These are phyloP conservation scores for Lyophyllum shimeji DNA, from an alignment of 768 basidiomycete genomes.

Conservation along the genomic window DNA sequence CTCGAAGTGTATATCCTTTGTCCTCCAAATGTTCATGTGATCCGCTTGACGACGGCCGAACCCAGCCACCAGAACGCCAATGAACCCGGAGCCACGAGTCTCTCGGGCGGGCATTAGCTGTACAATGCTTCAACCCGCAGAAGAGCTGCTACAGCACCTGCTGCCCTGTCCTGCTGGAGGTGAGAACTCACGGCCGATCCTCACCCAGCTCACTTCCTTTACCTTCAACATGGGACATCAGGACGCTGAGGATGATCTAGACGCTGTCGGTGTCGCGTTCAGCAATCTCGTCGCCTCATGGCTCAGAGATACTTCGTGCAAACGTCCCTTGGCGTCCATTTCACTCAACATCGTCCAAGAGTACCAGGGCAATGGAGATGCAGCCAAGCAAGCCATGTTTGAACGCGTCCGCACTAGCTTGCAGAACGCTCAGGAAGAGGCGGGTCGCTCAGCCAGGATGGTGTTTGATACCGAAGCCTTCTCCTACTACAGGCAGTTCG, in stretches of 20 bases:
- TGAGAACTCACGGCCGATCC: neutral
- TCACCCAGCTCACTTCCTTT: neutral
- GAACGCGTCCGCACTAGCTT: too few species aligned
- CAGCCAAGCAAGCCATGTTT: too few species aligned
- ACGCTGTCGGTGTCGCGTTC: neutral
- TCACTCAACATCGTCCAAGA: neutral
- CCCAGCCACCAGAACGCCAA: neutral
- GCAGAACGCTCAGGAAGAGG: too few species aligned
- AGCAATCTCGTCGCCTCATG: neutral
- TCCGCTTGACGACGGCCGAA: neutral
- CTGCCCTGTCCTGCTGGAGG: neutral
- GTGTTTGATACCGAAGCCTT: too few species aligned
- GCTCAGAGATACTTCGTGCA: neutral
- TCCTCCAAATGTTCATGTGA: neutral
- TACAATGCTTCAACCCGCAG: neutral
- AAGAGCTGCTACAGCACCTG: neutral
- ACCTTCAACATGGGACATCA: neutral
- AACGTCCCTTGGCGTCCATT: neutral
- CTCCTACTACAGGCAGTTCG: too few species aligned
- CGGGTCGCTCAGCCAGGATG: too few species aligned
- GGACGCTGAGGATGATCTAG: neutral
- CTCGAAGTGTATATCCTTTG: neutral
- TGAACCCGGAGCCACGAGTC: neutral
- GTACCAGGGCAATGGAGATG: too few species aligned
- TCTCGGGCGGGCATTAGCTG: neutral